These are phyloP conservation scores for Epicoccum nigrum DNA, from an alignment of 2,329 filamentous ascomycete species.

Conservation along the genomic window DNA sequence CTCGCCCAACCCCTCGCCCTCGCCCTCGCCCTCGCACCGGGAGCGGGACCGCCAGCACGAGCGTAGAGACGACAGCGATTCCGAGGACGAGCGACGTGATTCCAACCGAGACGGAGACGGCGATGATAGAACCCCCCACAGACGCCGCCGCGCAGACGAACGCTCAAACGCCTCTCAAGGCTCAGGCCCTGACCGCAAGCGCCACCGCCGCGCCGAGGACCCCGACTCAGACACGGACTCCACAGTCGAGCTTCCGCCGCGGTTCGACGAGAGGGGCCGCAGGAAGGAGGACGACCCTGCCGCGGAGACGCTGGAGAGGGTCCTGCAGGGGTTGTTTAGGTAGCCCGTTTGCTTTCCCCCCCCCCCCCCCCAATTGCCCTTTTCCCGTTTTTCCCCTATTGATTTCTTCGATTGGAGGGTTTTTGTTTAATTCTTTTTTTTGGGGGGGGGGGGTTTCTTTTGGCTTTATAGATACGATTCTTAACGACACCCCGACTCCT, in stretches of 20 bases:
- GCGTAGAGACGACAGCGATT: conserved; percentile 3
- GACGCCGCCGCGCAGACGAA: conserved; percentile 15
- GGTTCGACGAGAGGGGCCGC: conserved; percentile 45
- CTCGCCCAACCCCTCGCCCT: conserved; percentile 22
- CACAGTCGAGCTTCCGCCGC: conserved; percentile 46
- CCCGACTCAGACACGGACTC: conserved; percentile 37
- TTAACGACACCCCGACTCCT: no score
- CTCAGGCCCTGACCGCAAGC: conserved; percentile 25
- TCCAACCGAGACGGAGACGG: conserved; percentile 18
- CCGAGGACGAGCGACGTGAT: conserved; percentile 18
- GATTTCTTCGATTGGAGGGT: background rate
- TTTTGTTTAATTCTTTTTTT: background rate
- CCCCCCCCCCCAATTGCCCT: no score
- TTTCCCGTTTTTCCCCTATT: no score
- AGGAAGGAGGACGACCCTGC: conserved; percentile 40
- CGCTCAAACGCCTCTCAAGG: conserved; percentile 24
- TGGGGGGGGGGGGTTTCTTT: no score
- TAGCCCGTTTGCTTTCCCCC: conserved; percentile 9
- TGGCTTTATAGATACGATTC: no score
- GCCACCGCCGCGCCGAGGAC: conserved; percentile 31
- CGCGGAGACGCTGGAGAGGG: conserved; percentile 43
- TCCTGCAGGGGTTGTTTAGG: conserved; percentile 40
- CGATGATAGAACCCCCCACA: conserved; percentile 9
- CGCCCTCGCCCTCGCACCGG: conserved; percentile 15
- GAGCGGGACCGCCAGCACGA: conserved; percentile 19